Evolutionary conservation across 2,329 filamentous ascomycete genomes (phyloP), one percentile per base, ranked within the genome.

Genomic region (Phaeosphaeria sp.): DNA sequence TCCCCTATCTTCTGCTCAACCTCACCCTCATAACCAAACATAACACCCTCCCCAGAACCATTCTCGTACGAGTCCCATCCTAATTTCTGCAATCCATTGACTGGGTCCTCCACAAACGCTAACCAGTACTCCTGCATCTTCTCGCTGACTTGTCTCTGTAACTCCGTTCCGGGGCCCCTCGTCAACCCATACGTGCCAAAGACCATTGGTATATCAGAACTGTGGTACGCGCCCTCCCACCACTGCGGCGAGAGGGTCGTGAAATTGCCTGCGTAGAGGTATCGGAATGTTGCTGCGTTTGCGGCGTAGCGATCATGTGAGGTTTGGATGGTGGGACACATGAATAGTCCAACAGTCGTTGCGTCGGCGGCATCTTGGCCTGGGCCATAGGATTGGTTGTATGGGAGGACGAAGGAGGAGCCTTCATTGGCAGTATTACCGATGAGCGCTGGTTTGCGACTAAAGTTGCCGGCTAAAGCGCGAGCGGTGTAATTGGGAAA

Each of bases 181-280:
- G 60, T 67, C 46, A 70, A 72, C 6, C 60, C 63, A 54, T 72
- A 68, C 1, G 77, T 74, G 6, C 76, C 77, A 50, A 79, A 77
- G 9, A 78, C 60, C 30, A 78, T 58, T 6, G 70, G 68, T 6
- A 78, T 65, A 25, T 78, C 76, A 6, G 70, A 63, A 13, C 64
- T 68, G 54, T 79, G 76, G 48, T 75, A 78, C 7, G 76, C 73
- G 2, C 73, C 76, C 47, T 74, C 42, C 76, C 75, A 78, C 41
- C 63, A 67, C 13, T 60, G 63, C 1, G 74, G 75, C 1, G 71
- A 55, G 22, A 77, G 70, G 58, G 77, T 77, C 50, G 62, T 68
- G 50, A 76, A 77, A 51, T 76, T 76, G 1, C 76, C 77, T 5
- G 63, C 69, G 47, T 76, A 80, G 13, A 75, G 65, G 50, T 77